Evolutionary conservation across 768 basidiomycete species (phyloP).

Genomic region (Lactarius indigo): DNA sequence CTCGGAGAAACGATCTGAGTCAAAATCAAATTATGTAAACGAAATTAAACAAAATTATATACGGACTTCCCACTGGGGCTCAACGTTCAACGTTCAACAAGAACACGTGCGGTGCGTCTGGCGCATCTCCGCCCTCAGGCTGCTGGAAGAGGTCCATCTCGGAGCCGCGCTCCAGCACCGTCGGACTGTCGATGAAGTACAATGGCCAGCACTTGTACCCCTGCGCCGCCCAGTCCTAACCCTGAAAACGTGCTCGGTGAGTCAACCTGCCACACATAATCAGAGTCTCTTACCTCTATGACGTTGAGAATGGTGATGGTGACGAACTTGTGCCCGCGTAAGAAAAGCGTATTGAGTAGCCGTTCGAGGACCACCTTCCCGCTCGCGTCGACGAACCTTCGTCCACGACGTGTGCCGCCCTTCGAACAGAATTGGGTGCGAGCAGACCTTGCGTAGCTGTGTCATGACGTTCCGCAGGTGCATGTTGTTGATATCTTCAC

Average conservation of each 20-base stretch:
- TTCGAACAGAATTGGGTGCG: constrained; percentile 87
- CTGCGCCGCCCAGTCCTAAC: constrained; percentile 83
- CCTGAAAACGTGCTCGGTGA: not conserved
- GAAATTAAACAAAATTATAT: too few relatives aligned
- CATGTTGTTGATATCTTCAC: constrained; percentile 90
- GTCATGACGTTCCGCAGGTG: constrained; percentile 88
- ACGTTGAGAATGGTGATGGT: constrained; percentile 92
- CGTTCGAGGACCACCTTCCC: constrained; percentile 99
- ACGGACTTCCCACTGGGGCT: too few relatives aligned
- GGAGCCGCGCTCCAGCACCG: constrained; percentile 73
- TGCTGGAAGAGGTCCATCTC: constrained; percentile 86
- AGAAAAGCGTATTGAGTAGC: constrained; percentile 78
- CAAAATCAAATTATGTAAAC: too few relatives aligned
- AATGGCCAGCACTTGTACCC: constrained; percentile 79
- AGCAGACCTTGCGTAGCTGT: constrained; percentile 96
- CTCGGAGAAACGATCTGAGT: too few relatives aligned
- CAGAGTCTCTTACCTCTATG: constrained; percentile 60
- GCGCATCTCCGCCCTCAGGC: constrained; percentile 52
- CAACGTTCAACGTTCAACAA: constrained; percentile 45
- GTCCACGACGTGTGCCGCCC: constrained; percentile 69
- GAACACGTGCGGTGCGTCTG: constrained; percentile 70
- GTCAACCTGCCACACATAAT: constrained; percentile 5
- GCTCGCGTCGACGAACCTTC: constrained; percentile 80
- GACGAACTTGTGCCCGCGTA: constrained; percentile 77
- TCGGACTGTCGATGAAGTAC: constrained; percentile 91